These are phyloP conservation scores for Pythium myriotylum DNA, from an alignment of 352 stramenopile species.

Conservation along the genomic window DNA sequence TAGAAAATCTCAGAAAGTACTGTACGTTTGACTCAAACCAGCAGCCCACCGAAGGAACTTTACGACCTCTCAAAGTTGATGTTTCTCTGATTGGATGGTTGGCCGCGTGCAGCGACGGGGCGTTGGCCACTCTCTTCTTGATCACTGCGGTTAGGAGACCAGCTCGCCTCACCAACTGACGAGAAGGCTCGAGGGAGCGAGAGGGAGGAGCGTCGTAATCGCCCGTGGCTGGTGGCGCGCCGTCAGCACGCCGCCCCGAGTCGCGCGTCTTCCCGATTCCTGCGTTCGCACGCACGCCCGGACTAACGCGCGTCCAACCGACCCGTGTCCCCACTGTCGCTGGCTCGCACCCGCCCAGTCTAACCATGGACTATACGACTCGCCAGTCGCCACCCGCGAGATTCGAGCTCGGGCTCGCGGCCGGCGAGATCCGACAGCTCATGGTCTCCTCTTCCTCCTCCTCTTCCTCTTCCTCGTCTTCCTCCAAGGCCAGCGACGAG, in stretches of 20 bases:
- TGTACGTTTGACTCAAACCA: too few relatives aligned
- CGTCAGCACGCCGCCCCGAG: neutral
- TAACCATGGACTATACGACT: neutral
- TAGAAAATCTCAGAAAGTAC: neutral
- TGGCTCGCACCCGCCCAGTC: neutral
- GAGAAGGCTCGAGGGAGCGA: neutral
- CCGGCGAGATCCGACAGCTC: slow-evolving; percentile 1
- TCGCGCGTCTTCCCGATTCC: too few relatives aligned
- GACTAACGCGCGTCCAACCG: too few relatives aligned
- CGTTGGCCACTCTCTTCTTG: too few relatives aligned
- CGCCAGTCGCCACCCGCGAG: neutral
- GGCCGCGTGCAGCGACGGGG: too few relatives aligned
- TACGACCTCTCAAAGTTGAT: slow-evolving; percentile 2
- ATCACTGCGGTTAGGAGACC: too few relatives aligned
- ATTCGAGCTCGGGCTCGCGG: neutral
- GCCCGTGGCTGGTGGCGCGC: neutral
- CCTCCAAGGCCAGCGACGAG: neutral
- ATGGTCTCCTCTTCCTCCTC: neutral
- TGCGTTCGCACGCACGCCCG: too few relatives aligned
- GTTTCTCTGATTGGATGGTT: neutral
- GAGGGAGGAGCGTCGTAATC: slow-evolving; percentile 3
- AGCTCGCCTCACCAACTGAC: neutral
- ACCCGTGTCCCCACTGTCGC: too few relatives aligned
- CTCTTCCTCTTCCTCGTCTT: slow-evolving; percentile 1
- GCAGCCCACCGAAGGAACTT: neutral